Evolutionary conservation across 2,329 filamentous ascomycete species (phyloP), one percentile per base, ranked within the genome.

Genomic region (Arthroderma sp.): DNA sequence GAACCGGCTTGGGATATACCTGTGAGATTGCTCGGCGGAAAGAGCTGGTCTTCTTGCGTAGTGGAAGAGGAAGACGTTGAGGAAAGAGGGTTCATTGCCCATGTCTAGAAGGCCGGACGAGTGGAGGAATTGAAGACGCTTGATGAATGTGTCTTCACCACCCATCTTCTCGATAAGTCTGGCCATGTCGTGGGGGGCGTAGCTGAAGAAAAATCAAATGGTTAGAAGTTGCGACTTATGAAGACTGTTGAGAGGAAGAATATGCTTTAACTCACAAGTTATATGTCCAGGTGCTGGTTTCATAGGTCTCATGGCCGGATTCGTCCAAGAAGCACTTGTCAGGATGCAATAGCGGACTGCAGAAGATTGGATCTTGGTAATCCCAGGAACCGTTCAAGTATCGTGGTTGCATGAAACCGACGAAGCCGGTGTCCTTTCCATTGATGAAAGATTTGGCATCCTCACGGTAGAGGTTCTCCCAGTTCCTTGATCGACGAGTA

Each of bases 201-300:
- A 84, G 42, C 68, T 74, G 36, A 9, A 29, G 6, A 36, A 9
- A 9, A 8, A 34, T 8, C 32, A 34, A 34, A 11, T 34, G 8
- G n/a, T 34, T 11, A 34, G 32, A 8, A 34, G 8, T 9, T 11
- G 8, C 8, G 8, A 34, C 8, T 34, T 9, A 34, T 34, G 8
- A 34, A 34, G 32, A 34, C n/a, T 22, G 15, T 3, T 22, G 9
- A 43, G 22, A 15, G 6, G 28, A 28, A 4, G 38, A 11, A 3
- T 36, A 5, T 22, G 9, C 7, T 7, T 5, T 9, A 6, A 65
- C 72, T 52, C 55, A 76, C 71, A 84, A 86, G 10, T 75, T 76
- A 56, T 86, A 86, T 45, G 85, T 74, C 82, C 82, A 87, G 1
- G 75, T 67, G 48, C 75, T 80, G 37, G 75, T 78, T 58, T 87